These are phyloP conservation scores for Collybia sp. DNA, from an alignment of 768 basidiomycete genomes.

Conservation along the genomic window DNA sequence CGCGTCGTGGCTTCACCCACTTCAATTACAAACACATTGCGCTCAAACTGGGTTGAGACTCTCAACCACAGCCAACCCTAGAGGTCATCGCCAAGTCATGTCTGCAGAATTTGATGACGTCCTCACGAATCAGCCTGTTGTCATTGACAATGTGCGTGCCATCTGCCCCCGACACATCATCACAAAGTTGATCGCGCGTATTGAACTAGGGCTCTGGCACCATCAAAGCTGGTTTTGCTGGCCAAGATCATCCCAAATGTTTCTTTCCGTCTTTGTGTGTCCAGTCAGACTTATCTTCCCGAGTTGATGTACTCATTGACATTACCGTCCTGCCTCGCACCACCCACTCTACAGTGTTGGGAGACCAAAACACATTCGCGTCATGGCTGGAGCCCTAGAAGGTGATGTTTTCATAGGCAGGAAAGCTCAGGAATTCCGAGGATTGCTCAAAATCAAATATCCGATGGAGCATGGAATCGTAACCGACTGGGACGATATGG, in stretches of 20 bases:
- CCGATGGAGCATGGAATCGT: slow-evolving; percentile 99
- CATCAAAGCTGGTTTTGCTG: slow-evolving; percentile 98
- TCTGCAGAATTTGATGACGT: slow-evolving; percentile 88
- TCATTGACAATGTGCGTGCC: slow-evolving; percentile 90
- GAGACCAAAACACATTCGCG: slow-evolving; percentile 93
- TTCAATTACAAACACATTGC: background rate
- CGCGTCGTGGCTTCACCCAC: too few relatives aligned
- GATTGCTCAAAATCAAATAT: slow-evolving; percentile 95
- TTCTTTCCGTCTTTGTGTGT: slow-evolving; percentile 99
- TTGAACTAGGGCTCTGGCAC: slow-evolving; percentile 86
- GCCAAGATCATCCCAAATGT: slow-evolving; percentile 98
- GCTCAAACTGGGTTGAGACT: slow-evolving; percentile 8
- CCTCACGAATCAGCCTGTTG: slow-evolving; percentile 97
- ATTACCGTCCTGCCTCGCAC: too few relatives aligned
- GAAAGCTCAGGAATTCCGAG: slow-evolving; percentile 92
- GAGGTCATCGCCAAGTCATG: slow-evolving; percentile 37
- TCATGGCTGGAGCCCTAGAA: slow-evolving; percentile 97
- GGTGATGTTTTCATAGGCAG: slow-evolving; percentile 96
- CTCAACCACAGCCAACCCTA: slow-evolving; percentile 5
- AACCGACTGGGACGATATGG: slow-evolving; percentile 99
- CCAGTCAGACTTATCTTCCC: slow-evolving; percentile 27
- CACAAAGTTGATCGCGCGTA: slow-evolving; percentile 15
- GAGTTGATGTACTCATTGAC: slow-evolving; percentile 14
- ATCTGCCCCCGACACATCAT: slow-evolving; percentile 6
- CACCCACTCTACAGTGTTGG: slow-evolving; percentile 70